A percentile compares a stretch with the other conserved stretches of the same genome.
Evolutionary conservation across 208 protist species (phyloP).

Genomic region (Porcisia hertigi): DNA sequence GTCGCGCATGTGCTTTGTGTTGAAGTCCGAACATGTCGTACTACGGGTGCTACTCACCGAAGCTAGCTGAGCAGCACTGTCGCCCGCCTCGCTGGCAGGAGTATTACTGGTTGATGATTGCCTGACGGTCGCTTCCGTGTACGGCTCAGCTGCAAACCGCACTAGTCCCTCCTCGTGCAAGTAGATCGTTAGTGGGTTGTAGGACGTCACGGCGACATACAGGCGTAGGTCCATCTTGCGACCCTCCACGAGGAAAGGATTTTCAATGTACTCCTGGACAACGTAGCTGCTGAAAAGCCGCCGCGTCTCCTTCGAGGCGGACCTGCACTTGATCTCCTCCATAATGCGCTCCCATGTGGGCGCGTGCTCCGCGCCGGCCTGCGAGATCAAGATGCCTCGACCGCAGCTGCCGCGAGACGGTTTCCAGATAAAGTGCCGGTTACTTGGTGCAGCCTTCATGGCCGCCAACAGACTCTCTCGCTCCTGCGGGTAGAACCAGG

Average conservation of each 20-base stretch:
- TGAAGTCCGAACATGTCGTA: neutral
- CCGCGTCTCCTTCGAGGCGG: constrained; percentile 18
- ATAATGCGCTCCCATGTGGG: constrained; percentile 54
- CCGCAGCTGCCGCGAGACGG: constrained; percentile 90
- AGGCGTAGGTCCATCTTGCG: constrained; percentile 96
- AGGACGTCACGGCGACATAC: constrained; percentile 93
- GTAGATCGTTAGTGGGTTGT: constrained; percentile 90
- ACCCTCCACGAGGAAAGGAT: constrained; percentile 92
- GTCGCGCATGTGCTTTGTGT: constrained; percentile 15
- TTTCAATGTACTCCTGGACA: constrained; percentile 94
- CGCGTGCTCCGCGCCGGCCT: constrained; percentile 46
- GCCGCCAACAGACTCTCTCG: constrained; percentile 44
- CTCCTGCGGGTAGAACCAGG: constrained; percentile 86
- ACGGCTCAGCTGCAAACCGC: constrained; percentile 91
- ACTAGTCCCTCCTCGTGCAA: constrained; percentile 94
- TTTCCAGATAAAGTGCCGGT: constrained; percentile 86
- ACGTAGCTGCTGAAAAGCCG: constrained; percentile 66
- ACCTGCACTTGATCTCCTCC: constrained; percentile 53
- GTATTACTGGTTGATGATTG: constrained; percentile 4
- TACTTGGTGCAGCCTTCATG: constrained; percentile 36
- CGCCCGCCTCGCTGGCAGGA: neutral
- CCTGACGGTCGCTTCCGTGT: constrained; percentile 34
- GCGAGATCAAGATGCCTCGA: constrained; percentile 78
- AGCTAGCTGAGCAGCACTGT: neutral
- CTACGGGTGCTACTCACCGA: neutral